Base-by-base conservation (phyloP, 805 yeast species). In the Kodamaea hsintzibuensis region DNA sequence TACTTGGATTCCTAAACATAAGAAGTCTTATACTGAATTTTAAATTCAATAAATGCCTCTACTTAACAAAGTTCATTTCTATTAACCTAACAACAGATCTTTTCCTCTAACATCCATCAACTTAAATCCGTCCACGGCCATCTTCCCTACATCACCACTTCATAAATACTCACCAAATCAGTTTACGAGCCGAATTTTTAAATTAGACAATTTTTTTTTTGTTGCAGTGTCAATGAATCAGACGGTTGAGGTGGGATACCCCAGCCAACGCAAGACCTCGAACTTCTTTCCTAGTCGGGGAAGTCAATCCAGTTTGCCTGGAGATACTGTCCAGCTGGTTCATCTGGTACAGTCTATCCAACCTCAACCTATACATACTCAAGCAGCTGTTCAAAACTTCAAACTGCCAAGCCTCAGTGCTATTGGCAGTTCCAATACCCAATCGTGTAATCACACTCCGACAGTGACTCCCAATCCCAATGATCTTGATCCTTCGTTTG, bases 261-360 rank as follows among this genome's bases (percentile, higher is more conserved):
- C 50, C 19, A 47, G 33, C 38, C 50, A 47, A 35, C 33, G 61
- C 25, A 50, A 57, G 38, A 57, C 60, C 3, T 59, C 62, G 48
- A 59, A 57, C 51, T 59, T 59, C 58, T 59, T 59, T 22, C 62
- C 62, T 19, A 40, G 44, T 17, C 19, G 44, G 44, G 44, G 44
- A 12, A 40, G 44, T 19, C 44, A 40, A 19, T 40, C 44, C 25
- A 13, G 44, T 12, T 22, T 16, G 19, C 17, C 25, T 19, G 19
- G 44, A 6, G 44, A 40, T 17, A 3, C 13, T 17, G 44, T 17
- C 8, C 19, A 40, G 19, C 19, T 5, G 25, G 19, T 19, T 3
- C 42, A 38, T n/a, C 18, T 38, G 42, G 42, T 16, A 8, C 42
- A 14, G 16, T 7, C 42, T 16, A 38, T n/a, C 42, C 42, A 38